phyloP scores from a whole-genome alignment of 2,329 filamentous ascomycete species.

The Clarireedia homoeocarpa region DNA sequence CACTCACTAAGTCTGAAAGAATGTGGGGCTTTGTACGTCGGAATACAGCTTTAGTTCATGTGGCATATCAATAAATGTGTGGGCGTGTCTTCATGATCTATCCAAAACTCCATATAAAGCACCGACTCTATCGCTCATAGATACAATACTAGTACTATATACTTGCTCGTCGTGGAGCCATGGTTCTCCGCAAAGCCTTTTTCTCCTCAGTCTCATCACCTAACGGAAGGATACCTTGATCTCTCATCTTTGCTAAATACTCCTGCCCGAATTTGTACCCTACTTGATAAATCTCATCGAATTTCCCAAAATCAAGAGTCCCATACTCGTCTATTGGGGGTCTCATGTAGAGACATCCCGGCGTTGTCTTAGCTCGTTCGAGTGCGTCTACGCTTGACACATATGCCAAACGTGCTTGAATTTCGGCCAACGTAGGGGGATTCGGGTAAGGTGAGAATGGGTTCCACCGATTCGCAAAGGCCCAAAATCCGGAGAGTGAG shows the following conservation, averaged over 20 bases:
- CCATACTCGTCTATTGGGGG: conserved; percentile 91
- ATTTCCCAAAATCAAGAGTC: conserved; percentile 92
- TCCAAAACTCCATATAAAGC: neutral
- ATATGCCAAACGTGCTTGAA: conserved; percentile 89
- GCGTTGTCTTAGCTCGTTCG: conserved; percentile 83
- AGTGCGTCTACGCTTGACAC: conserved; percentile 91
- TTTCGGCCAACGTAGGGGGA: conserved; percentile 89
- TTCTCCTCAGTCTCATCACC: conserved; percentile 69
- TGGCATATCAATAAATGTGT: neutral
- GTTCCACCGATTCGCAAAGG: conserved; percentile 93
- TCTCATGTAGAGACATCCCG: conserved; percentile 92
- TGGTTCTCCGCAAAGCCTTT: conserved; percentile 67
- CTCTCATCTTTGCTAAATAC: conserved; percentile 68
- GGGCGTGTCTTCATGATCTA: neutral
- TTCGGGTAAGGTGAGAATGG: conserved; percentile 85
- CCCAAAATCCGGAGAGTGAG: conserved; percentile 91
- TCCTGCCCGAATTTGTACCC: conserved; percentile 82
- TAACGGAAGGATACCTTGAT: conserved; percentile 66
- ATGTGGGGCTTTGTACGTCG: too few relatives aligned
- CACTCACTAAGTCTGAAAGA: too few relatives aligned
- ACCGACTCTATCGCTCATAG: neutral
- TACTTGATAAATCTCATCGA: conserved; percentile 90
- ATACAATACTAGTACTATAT: conserved; percentile 40
- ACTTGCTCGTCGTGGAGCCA: conserved; percentile 72
- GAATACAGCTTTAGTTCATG: neutral